A percentile compares a stretch with the other conserved stretches of the same genome.
phyloP scores from a whole-genome alignment of 768 basidiomycete species.

The Cantharellus cinnabarinus region DNA sequence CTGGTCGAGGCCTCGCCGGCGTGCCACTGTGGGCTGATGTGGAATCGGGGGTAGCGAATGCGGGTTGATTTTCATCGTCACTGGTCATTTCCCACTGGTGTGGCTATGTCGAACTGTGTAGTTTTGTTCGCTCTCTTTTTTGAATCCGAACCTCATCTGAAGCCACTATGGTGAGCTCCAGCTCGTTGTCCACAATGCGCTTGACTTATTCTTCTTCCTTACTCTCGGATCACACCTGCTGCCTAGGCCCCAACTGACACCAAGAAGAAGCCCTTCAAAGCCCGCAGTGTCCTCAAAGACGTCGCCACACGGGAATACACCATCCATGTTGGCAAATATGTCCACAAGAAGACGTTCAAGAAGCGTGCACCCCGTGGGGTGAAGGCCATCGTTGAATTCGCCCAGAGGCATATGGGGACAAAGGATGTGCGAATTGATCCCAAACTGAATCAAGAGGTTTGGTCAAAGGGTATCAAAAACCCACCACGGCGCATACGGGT shows the following conservation, averaged over 20 bases:
- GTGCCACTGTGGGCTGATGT: too few species aligned
- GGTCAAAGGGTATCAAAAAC: slow-evolving; percentile 84
- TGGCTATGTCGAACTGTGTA: too few species aligned
- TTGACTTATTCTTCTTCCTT: too few species aligned
- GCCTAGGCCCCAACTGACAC: not conserved
- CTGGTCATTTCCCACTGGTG: too few species aligned
- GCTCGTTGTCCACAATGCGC: too few species aligned
- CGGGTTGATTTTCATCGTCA: too few species aligned
- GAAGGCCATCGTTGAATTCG: slow-evolving; percentile 84
- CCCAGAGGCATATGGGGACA: slow-evolving; percentile 90
- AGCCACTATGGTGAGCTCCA: too few species aligned
- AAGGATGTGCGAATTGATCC: slow-evolving; percentile 86
- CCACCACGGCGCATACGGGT: slow-evolving; percentile 85
- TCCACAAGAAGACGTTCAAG: slow-evolving; percentile 87
- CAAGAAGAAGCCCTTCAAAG: slow-evolving; percentile 44
- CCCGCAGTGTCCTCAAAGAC: slow-evolving; percentile 90
- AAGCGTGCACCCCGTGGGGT: slow-evolving; percentile 94
- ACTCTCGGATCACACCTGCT: not conserved
- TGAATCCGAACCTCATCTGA: too few species aligned
- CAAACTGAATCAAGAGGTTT: slow-evolving; percentile 82
- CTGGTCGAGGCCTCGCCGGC: too few species aligned
- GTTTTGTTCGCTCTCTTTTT: too few species aligned
- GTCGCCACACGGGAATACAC: slow-evolving; percentile 99
- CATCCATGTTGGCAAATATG: slow-evolving; percentile 89
- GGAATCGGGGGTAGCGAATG: too few species aligned